These are phyloP conservation scores for Leccinum subgranulosum DNA, from an alignment of 768 basidiomycete genomes.

Conservation along the genomic window DNA sequence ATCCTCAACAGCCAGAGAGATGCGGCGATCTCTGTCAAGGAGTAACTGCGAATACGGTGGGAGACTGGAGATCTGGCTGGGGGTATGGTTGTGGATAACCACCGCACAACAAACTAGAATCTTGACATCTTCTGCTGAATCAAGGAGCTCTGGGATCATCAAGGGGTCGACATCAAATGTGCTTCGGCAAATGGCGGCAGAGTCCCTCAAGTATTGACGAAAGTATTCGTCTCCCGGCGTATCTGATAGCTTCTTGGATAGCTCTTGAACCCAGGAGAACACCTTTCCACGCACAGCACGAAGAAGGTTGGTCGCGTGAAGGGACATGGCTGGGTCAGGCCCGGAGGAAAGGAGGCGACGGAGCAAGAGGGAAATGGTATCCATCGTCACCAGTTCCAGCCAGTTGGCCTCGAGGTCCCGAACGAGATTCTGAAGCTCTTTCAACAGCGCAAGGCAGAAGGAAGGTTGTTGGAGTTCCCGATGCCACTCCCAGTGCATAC, in stretches of 20 bases:
- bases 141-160: slow-evolving; percentile 9
- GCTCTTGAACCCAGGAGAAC: background rate
- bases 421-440: slow-evolving; percentile 35
- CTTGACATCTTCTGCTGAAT: slow-evolving; percentile 16
- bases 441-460: slow-evolving; percentile 38
- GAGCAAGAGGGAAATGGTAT: slow-evolving; percentile 33
- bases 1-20: slow-evolving; percentile 30
- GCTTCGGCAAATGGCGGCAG: background rate
- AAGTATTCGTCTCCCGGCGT: background rate
- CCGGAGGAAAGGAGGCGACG: slow-evolving; percentile 36
- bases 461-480: slow-evolving; percentile 27
- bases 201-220: background rate
- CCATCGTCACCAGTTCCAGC: slow-evolving; percentile 32
- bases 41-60: slow-evolving; percentile 18
- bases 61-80: background rate
- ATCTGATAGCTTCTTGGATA: background rate
- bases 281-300: background rate
- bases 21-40: slow-evolving; percentile 30
- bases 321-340: background rate
- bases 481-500: slow-evolving; percentile 37
- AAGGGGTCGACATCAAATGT: background rate
- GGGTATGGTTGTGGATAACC: slow-evolving; percentile 25
- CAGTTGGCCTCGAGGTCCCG: slow-evolving; percentile 39
- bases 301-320: background rate
- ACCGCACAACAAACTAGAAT: slow-evolving; percentile 22